Evolutionary conservation across 495 filamentous ascomycete genomes (phyloP), one percentile per base, ranked within the genome.

Genomic region (Aspergillus baeticus): DNA sequence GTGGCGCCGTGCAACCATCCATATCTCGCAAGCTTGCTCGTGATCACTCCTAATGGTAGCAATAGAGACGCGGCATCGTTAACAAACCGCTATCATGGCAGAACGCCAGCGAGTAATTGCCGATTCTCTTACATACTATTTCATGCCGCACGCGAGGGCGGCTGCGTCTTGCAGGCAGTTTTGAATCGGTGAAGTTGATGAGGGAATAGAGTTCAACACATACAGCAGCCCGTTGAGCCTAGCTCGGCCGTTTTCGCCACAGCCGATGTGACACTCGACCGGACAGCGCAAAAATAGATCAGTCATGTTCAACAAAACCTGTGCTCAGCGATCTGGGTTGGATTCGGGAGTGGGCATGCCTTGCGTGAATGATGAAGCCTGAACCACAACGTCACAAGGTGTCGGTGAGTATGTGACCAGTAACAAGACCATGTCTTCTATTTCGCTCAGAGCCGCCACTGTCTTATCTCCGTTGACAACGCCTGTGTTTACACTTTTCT

Each of bases 381-480:
- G n/a, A 15, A 5, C 34, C 14, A 38, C 21, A 23, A 36, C n/a
- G 29, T 43, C 10, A 13, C 37, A 6, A 44, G 38, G 47, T 42
- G 48, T 58, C 55, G 55, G 55, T 58, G 55, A 58, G 49, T 37
- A 52, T 58, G 38, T 51, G 54, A 50, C 13, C 3, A 35, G 54
- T 50, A 57, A 15, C 34, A 38, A 17, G n/a, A 20, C 13, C 10
- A 5, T 36, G n/a, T n/a, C n/a, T n/a, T 36, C 15, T 18, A 17
- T 20, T 35, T 35, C 15, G 6, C n/a, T 5, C 3, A 17, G 29
- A 10, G 14, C 5, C 44, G 13, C 13, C 8, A 17, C 10, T 14
- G 6, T 47, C 14, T 15, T 33, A 31, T 4, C 23, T 22, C 18
- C 42, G 11, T 45, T 23, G 13, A 7, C 20, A 45, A 18, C 42